Percentiles rank a stretch among this genome's conserved stretches.
These are phyloP conservation scores for Rhynchospora pubera DNA, from an alignment of 176 grass and related monocot species.

Conservation along the genomic window DNA sequence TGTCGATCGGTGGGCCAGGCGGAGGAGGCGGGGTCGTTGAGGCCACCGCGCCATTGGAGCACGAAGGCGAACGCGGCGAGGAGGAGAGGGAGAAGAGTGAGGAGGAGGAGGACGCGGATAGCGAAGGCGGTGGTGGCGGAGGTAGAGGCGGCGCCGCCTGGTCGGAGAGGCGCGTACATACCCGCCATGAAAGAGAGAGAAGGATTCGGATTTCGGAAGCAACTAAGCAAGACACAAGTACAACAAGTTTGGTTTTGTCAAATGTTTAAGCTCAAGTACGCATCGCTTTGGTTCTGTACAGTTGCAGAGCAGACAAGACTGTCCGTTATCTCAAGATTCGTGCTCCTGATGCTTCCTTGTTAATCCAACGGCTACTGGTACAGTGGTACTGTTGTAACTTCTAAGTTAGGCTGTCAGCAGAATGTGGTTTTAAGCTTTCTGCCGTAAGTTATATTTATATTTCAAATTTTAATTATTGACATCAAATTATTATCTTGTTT, in stretches of 20 bases:
- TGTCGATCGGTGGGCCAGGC: constrained; percentile 79
- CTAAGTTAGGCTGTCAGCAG: too few relatives aligned
- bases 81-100: constrained; percentile 76
- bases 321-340: not conserved
- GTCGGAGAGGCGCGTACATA: constrained; percentile 27
- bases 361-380: too few relatives aligned
- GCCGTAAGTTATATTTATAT: too few relatives aligned
- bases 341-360: not conserved
- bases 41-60: constrained; percentile 94
- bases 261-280: not conserved
- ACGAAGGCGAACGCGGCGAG: constrained; percentile 88
- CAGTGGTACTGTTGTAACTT: too few relatives aligned
- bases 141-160: not conserved
- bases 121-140: constrained; percentile 41
- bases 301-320: not conserved
- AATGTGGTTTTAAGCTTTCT: too few relatives aligned
- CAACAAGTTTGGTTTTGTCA: not conserved
- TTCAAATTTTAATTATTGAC: too few relatives aligned
- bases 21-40: constrained; percentile 55
- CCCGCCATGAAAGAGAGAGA: constrained; percentile 45
- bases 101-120: constrained; percentile 63
- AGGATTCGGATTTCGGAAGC: not conserved
- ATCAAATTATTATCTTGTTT: too few relatives aligned
- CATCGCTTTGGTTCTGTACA: too few relatives aligned
- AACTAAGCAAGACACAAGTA: too few relatives aligned